Conservation (phyloP, 2,329 filamentous ascomycete species). For the Sporothrix curviconia region DNA sequence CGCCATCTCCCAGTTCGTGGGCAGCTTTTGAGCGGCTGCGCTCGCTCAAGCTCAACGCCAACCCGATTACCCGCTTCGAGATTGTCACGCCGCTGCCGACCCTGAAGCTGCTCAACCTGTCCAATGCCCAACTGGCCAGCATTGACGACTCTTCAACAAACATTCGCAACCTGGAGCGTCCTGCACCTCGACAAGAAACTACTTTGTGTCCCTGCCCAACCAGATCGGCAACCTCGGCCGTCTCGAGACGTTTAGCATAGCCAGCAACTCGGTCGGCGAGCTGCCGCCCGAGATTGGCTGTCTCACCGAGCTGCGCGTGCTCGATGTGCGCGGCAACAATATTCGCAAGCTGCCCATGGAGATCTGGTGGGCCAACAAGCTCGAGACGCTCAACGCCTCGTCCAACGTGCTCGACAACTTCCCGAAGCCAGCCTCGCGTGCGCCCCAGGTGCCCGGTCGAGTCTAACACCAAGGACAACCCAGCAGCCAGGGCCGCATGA, state of each 20-base stretch:
- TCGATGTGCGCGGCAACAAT: constrained; percentile 92
- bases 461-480: constrained; percentile 23
- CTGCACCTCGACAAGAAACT: constrained; percentile 89
- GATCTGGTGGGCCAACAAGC: constrained; percentile 87
- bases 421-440: constrained; percentile 73
- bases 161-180: constrained; percentile 77
- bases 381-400: constrained; percentile 90
- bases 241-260: constrained; percentile 88
- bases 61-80: constrained; percentile 90
- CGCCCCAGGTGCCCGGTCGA: constrained; percentile 53
- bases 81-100: constrained; percentile 70
- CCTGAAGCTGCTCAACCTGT: constrained; percentile 79
- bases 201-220: constrained; percentile 81
- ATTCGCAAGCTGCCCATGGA: constrained; percentile 81
- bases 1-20: constrained; percentile 79
- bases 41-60: constrained; percentile 83
- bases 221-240: constrained; percentile 78
- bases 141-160: constrained; percentile 85
- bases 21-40: constrained; percentile 80
- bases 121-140: constrained; percentile 82
- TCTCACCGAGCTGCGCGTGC: constrained; percentile 71
- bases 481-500: constrained; percentile 31
- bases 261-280: constrained; percentile 79
- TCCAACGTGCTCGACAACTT: constrained; percentile 90
- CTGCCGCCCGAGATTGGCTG: constrained; percentile 85